A percentile compares a stretch with the other conserved stretches of the same genome.
phyloP scores from a whole-genome alignment of 2,329 filamentous ascomycete species.

The Ophiocordyceps unilateralis region DNA sequence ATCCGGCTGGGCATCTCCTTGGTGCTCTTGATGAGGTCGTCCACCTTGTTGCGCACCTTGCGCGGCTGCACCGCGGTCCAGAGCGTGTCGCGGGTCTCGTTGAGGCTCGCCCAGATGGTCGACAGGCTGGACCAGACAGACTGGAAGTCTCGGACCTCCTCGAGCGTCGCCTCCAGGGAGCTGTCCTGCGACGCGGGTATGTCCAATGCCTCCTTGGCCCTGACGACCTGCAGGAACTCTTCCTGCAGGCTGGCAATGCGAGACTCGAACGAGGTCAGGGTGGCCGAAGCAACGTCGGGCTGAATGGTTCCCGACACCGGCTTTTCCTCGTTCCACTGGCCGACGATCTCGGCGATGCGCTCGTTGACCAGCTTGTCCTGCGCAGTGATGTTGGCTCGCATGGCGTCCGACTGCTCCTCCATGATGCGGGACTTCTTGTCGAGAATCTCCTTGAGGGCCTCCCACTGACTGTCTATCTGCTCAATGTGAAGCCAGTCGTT shows the following conservation, averaged over 20 bases:
- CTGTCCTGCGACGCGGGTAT: constrained; percentile 66
- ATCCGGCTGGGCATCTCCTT: constrained; percentile 99
- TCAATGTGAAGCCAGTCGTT: constrained; percentile 91
- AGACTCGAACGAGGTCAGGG: constrained; percentile 64
- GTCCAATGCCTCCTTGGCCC: constrained; percentile 91
- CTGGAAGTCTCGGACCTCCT: constrained; percentile 97
- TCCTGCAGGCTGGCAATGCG: constrained; percentile 73
- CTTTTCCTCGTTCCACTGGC: constrained; percentile 90
- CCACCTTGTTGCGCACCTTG: constrained; percentile 77
- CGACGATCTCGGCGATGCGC: constrained; percentile 70
- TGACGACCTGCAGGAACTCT: constrained; percentile 84
- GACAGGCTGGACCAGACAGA: constrained; percentile 94
- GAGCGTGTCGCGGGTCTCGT: constrained; percentile 77
- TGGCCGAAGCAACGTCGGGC: constrained; percentile 72
- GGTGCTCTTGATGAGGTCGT: constrained; percentile 89
- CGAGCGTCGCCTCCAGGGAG: constrained; percentile 68
- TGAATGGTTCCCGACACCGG: constrained; percentile 89
- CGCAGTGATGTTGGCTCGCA: constrained; percentile 84
- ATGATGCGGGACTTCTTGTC: constrained; percentile 89
- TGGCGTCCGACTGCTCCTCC: constrained; percentile 84
- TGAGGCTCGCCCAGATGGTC: constrained; percentile 91
- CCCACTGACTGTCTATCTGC: constrained; percentile 93
- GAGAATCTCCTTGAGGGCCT: constrained; percentile 79
- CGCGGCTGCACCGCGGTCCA: constrained; percentile 94
- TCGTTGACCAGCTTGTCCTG: constrained; percentile 85